Base-by-base conservation (phyloP, 306 rosid genomes). In the Sphenostylis stenocarpa region DNA sequence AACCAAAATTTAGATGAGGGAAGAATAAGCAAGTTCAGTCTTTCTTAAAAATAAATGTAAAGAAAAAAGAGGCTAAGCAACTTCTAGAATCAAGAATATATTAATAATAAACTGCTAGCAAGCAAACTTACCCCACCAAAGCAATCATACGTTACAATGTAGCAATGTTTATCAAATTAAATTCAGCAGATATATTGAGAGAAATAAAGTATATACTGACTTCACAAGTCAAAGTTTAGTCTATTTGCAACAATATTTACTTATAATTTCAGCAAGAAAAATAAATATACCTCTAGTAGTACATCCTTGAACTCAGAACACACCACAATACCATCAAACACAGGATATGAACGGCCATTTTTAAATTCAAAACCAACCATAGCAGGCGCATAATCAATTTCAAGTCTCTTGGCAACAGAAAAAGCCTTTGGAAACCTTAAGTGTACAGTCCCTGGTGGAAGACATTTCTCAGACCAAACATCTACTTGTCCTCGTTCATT, bases 401-500 rank as follows among this genome's bases (percentile, higher is more conserved):
- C 96, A 64, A 94, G 88, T 87, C 86, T 89, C 90, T 83, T 90
- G 77, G 98, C 97, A 81, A 90, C 84, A 43, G 73, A 47, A 86
- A 85, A 89, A 21, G 91, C 90, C 87, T 88, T 86, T 4, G 93
- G 96, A 71, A 90, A 86, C 79, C 90, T 84, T 52, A 94, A 85
- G 79, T 94, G 95, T 82, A 90, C 91, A 8, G 96, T 94, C 53
- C 98, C 98, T 3, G 91, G 96, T 6, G 98, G 97, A 78, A 94
- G 98, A 80, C 98, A 94, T 81, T 94, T 94, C 86, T 94, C 96
- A 65, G 98, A 94, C 98, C 97, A 94, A 67, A 94, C 97, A 1
- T 94, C 97, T 73, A 94, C 96, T 80, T 90, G 96, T 72, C 98
- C 98, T 2, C 89, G 93, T 29, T 92, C 93, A 15, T 90, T 90